A percentile compares a stretch with the other conserved stretches of the same genome.
Conservation (phyloP, 1,284 basidiomycete species). For the Rhodotorula sp. region DNA sequence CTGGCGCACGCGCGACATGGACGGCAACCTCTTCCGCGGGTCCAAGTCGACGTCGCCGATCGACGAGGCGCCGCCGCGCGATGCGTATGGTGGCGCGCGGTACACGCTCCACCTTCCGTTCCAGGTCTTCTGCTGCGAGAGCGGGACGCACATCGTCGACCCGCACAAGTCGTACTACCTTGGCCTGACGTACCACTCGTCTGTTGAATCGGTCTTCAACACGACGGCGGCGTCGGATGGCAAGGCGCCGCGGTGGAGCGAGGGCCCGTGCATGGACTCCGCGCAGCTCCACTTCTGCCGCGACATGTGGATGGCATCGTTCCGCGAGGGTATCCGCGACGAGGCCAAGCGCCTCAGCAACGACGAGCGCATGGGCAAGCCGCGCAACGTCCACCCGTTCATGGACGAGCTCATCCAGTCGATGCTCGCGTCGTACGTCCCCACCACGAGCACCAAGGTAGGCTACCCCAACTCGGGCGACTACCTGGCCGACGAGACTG, state of each 20-base stretch:
- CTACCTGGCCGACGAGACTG: slow-evolving; percentile 44
- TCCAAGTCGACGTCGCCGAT: slow-evolving; percentile 86
- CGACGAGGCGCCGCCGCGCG: slow-evolving; percentile 86
- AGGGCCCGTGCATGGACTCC: slow-evolving; percentile 86
- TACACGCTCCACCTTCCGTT: slow-evolving; percentile 90
- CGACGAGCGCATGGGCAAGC: slow-evolving; percentile 38
- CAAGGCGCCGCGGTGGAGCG: slow-evolving; percentile 55
- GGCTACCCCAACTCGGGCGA: slow-evolving; percentile 44
- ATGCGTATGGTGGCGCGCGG: slow-evolving; percentile 72
- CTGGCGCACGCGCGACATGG: slow-evolving; percentile 93
- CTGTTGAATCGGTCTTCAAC: slow-evolving; percentile 60
- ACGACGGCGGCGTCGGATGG: slow-evolving; percentile 63
- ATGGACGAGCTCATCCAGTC: slow-evolving; percentile 52
- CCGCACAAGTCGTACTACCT: slow-evolving; percentile 90
- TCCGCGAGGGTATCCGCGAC: slow-evolving; percentile 65
- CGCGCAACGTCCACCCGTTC: slow-evolving; percentile 40
- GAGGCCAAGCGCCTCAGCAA: slow-evolving; percentile 41
- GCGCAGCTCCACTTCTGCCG: slow-evolving; percentile 94
- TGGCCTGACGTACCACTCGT: slow-evolving; percentile 78
- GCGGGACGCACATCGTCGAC: slow-evolving; percentile 91
- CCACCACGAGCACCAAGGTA: slow-evolving; percentile 23
- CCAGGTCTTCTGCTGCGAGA: slow-evolving; percentile 96
- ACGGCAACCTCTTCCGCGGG: slow-evolving; percentile 91
- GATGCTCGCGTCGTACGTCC: slow-evolving; percentile 41
- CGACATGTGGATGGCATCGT: slow-evolving; percentile 84